A percentile compares a stretch with the other conserved stretches of the same genome.
Conservation (phyloP, 352 stramenopile species). For the Thalassiosira delicatula region DNA sequence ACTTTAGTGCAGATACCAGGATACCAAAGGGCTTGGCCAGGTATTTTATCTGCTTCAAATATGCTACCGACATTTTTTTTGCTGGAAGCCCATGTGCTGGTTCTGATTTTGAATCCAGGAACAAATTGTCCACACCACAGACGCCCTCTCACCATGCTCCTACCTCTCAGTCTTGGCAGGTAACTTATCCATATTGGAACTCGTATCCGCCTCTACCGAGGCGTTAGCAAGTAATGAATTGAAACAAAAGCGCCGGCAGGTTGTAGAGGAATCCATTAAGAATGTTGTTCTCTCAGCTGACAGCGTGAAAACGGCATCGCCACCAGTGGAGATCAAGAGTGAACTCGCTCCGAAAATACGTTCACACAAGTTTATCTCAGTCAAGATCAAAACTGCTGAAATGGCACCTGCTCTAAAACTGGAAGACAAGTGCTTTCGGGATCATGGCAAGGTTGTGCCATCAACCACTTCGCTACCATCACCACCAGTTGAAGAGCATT, state of each 20-base stretch:
- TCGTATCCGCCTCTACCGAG: conserved; percentile 71
- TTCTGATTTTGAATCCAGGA: too few species aligned
- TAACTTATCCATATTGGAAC: conserved; percentile 59
- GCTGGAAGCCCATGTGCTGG: too few species aligned
- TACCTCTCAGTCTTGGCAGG: conserved; percentile 71
- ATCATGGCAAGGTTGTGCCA: conserved; percentile 6
- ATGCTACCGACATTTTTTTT: too few species aligned
- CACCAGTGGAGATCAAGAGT: conserved; percentile 10
- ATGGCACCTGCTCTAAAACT: neutral
- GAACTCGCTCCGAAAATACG: conserved; percentile 41
- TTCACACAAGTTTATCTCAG: neutral
- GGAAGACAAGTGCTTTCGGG: conserved; percentile 1
- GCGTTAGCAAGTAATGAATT: conserved; percentile 71
- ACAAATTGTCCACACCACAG: too few species aligned
- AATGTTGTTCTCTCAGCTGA: conserved; percentile 61
- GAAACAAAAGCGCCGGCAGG: conserved; percentile 56
- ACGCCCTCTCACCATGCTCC: too few species aligned
- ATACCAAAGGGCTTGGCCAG: too few species aligned
- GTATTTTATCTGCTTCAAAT: too few species aligned
- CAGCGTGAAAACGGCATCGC: conserved; percentile 10
- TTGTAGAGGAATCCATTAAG: conserved; percentile 66
- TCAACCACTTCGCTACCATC: conserved; percentile 14
- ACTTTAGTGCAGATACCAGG: too few species aligned
- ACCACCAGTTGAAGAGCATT: conserved; percentile 5
- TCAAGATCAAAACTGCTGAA: neutral